phyloP scores from a whole-genome alignment of 805 yeast species.

The Candida patagonica region DNA sequence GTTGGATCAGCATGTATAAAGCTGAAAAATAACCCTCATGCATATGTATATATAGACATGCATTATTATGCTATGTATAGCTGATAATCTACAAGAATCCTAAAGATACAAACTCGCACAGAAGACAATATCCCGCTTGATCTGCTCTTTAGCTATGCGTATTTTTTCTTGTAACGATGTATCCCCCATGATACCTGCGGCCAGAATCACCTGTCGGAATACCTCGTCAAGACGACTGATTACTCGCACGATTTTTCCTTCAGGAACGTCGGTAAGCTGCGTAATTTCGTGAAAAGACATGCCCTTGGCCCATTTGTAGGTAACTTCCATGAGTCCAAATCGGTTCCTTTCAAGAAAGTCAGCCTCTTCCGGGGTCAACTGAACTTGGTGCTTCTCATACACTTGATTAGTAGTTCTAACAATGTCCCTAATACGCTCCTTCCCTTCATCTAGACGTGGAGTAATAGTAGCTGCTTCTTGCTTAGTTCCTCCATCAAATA shows the following conservation, averaged over 20 bases:
- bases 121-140: constrained; percentile 93
- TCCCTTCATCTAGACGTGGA: constrained; percentile 63
- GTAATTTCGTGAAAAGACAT: constrained; percentile 84
- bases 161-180: constrained; percentile 81
- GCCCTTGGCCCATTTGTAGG: constrained; percentile 98
- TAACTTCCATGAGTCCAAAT: constrained; percentile 86
- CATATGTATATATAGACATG: constrained; percentile 5
- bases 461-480: constrained; percentile 67
- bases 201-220: constrained; percentile 88
- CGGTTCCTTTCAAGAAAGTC: constrained; percentile 75
- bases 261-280: constrained; percentile 80
- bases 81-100: constrained; percentile 7
- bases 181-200: constrained; percentile 92
- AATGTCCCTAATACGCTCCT: constrained; percentile 57
- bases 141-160: constrained; percentile 86
- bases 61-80: not conserved
- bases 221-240: constrained; percentile 90
- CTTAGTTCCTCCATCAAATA: constrained; percentile 75
- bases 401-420: constrained; percentile 53
- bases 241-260: constrained; percentile 94
- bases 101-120: constrained; percentile 88
- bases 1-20: constrained; percentile 4
- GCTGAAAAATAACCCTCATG: constrained; percentile 9
- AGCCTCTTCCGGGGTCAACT: constrained; percentile 74
- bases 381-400: constrained; percentile 58